Percentiles rank a stretch among this genome's conserved stretches.
Conservation (phyloP, 306 rosid genomes). For the Sophora flavescens region DNA sequence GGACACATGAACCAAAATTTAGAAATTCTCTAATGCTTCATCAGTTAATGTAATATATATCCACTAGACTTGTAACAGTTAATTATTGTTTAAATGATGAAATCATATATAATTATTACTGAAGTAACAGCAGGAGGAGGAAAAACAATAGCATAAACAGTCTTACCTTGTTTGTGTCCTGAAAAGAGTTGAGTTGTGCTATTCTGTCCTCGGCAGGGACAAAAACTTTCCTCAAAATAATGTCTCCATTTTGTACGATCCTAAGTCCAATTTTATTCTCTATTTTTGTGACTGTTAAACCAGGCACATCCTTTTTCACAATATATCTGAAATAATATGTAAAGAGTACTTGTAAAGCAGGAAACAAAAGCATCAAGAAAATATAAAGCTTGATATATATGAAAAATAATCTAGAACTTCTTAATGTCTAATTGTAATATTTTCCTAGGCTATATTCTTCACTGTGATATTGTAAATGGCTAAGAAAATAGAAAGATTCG, state of each 20-base stretch:
- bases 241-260: conserved; percentile 94
- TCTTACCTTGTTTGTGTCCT: conserved; percentile 87
- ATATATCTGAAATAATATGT: conserved; percentile 64
- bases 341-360: conserved; percentile 34
- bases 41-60: not conserved
- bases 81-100: not conserved
- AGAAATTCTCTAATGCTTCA: conserved; percentile 2
- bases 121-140: conserved; percentile 7
- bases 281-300: conserved; percentile 78
- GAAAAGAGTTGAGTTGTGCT: conserved; percentile 82
- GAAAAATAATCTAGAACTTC: no score
- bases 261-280: conserved; percentile 91
- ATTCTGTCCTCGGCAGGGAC: conserved; percentile 83
- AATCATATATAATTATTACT: not conserved
- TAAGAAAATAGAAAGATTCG: no score
- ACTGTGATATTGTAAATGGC: not conserved
- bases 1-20: conserved; percentile 2
- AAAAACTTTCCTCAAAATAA: conserved; percentile 72
- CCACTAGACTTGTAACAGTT: conserved; percentile 7
- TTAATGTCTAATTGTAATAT: no score
- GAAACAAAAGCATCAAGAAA: conserved; percentile 11
- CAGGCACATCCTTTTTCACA: conserved; percentile 82
- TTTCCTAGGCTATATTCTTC: conserved; percentile 8
- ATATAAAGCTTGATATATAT: no score
- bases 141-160: not conserved